Evolutionary conservation across 2,329 filamentous ascomycete genomes (phyloP), one percentile per base, ranked within the genome.

Genomic region (Aphanocladium album): DNA sequence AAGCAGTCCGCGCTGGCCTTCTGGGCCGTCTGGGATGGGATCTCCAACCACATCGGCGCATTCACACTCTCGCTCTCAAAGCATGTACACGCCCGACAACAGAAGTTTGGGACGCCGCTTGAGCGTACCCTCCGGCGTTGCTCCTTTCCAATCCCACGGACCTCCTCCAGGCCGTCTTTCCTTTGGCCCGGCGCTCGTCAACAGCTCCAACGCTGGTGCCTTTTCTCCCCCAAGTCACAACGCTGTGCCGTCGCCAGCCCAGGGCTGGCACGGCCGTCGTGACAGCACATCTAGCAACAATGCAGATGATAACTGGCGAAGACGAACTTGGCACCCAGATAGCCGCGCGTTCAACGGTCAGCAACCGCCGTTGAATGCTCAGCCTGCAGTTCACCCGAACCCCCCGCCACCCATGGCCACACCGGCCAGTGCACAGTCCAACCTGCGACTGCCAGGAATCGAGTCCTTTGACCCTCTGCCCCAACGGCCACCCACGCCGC

Each of bases 261-360:
- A 45, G 12, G 56, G 35, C 8, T 59, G 56, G 56, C 89, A 86
- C 1, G 82, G 78, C 46, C 79, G 88, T 33, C 81, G 88, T 46
- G 89, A 92, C 45, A 89, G 89, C 0, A 78, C 79, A 2, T 77
- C 82, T 9, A 84, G 81, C 56, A 78, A 80, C 16, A 21, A n/a
- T 21, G 77, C 83, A 1, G 91, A 96, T 64, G 87, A 91, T 46
- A 89, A 90, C 60, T 90, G 87, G 83, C 86, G 92, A 64, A 82
- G 93, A 63, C 84, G 92, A 57, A 97, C 93, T 2, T 97, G 93
- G 93, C 93, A 97, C 73, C 90, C 91, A 0, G 90, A 91, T 63
- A 89, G 86, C 62, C 81, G 83, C 17, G 83, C 82, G 64, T 86
- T 85, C 63, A 81, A 81, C 62, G 79, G 86, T 35, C 85, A 87